Evolutionary conservation across 1,284 basidiomycete genomes (phyloP).

Genomic region (Pseudozyma thailandica): DNA sequence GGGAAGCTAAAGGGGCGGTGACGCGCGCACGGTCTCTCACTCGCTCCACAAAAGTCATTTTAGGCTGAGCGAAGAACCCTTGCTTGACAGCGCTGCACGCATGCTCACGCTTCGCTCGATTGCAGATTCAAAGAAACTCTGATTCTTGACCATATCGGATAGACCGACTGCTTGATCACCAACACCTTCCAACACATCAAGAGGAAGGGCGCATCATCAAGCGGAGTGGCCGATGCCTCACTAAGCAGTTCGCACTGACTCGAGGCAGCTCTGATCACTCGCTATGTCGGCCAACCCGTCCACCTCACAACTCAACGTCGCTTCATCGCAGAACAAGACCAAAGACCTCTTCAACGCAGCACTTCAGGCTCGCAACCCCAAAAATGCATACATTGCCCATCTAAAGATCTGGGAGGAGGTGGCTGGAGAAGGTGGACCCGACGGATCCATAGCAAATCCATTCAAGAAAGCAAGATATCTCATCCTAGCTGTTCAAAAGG

Average conservation of each 20-base stretch:
- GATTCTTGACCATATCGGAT: neutral
- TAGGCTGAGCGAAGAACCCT: no score
- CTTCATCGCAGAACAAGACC: constrained; percentile 33
- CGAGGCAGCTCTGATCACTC: neutral
- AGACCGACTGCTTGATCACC: no score
- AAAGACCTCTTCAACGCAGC: constrained; percentile 62
- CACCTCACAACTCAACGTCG: constrained; percentile 16
- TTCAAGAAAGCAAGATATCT: constrained; percentile 64
- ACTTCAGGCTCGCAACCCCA: constrained; percentile 52
- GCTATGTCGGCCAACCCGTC: constrained; percentile 28
- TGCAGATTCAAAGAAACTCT: neutral
- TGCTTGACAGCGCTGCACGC: no score
- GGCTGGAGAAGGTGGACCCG: constrained; percentile 20
- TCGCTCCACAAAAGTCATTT: neutral
- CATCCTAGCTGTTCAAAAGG: constrained; percentile 58
- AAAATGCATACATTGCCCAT: constrained; percentile 64
- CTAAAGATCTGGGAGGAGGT: constrained; percentile 65
- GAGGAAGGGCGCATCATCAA: no score
- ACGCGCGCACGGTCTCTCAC: constrained; percentile 23
- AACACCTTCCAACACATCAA: no score
- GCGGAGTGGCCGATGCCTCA: neutral
- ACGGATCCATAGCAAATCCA: constrained; percentile 3
- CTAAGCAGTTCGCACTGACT: neutral
- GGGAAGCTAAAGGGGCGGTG: no score
- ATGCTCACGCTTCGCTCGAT: neutral